Percentiles rank a stretch among this genome's conserved stretches.
Evolutionary conservation across 257 asterid species (phyloP).

Genomic region (Linderniella brevidens): DNA sequence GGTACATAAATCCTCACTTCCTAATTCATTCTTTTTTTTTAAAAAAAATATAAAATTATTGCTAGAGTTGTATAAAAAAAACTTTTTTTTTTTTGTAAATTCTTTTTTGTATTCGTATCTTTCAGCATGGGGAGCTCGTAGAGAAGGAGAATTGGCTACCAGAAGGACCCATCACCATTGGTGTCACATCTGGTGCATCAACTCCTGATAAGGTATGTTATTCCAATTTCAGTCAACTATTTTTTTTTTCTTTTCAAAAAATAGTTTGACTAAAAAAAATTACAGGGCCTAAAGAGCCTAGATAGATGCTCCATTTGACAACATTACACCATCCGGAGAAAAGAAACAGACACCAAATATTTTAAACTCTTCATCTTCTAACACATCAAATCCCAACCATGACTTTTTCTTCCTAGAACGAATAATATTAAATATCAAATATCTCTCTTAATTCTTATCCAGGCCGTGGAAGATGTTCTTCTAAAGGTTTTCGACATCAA

Average conservation of each 20-base stretch:
- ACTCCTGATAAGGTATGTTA: slow-evolving; percentile 88
- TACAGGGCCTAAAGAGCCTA: no score
- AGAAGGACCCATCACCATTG: slow-evolving; percentile 75
- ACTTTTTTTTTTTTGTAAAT: no score
- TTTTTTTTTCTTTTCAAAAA: background rate
- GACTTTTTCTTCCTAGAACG: no score
- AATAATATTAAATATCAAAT: no score
- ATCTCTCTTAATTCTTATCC: slow-evolving; percentile 14
- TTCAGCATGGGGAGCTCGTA: slow-evolving; percentile 94
- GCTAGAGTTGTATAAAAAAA: no score
- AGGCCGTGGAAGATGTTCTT: slow-evolving; percentile 88
- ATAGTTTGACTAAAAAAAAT: no score
- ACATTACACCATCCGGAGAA: no score
- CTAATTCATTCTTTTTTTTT: background rate
- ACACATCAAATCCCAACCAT: background rate
- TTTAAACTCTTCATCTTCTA: background rate
- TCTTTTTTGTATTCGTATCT: background rate
- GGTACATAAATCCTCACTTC: slow-evolving; percentile 24
- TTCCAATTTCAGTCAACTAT: background rate
- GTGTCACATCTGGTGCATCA: slow-evolving; percentile 96
- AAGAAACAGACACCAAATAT: background rate
- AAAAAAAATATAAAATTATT: background rate
- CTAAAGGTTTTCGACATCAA: slow-evolving; percentile 57
- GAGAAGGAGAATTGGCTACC: slow-evolving; percentile 87
- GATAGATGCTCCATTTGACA: no score